These are phyloP conservation scores for Penicillium parvum DNA, from an alignment of 495 filamentous ascomycete species.

Conservation along the genomic window DNA sequence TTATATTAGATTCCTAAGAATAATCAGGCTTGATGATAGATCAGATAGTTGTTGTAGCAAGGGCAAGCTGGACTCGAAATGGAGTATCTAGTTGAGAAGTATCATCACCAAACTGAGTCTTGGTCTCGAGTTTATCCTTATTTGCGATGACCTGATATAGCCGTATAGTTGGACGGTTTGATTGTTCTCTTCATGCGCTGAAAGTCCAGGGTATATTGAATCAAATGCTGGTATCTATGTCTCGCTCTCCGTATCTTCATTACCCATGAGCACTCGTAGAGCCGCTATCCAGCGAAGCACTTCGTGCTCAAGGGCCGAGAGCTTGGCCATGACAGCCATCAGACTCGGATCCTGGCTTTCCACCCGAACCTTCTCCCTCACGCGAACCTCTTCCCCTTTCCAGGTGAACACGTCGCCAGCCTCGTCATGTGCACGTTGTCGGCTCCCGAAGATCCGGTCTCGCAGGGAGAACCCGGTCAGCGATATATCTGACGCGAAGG, in stretches of 20 bases:
- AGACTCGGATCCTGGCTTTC: conserved; percentile 89
- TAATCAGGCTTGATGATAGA: too few species aligned
- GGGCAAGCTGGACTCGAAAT: too few species aligned
- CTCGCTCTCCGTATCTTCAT: conserved; percentile 44
- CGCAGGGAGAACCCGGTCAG: conserved; percentile 55
- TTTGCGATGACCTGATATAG: too few species aligned
- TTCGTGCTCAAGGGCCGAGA: conserved; percentile 74
- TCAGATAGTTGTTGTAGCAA: too few species aligned
- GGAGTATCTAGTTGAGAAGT: too few species aligned
- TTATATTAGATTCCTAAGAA: too few species aligned
- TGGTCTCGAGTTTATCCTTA: too few species aligned
- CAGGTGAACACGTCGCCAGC: conserved; percentile 65
- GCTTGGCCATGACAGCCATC: conserved; percentile 81
- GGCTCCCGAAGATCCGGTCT: conserved; percentile 49
- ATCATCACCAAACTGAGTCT: too few species aligned
- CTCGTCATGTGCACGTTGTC: conserved; percentile 75
- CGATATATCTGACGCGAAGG: conserved; percentile 51
- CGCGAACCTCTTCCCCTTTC: conserved; percentile 68
- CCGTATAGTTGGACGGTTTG: too few species aligned
- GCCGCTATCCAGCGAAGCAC: conserved; percentile 63
- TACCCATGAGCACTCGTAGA: conserved; percentile 77
- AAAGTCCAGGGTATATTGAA: background rate
- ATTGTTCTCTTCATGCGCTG: too few species aligned
- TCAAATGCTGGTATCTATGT: conserved; percentile 6
- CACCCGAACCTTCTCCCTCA: conserved; percentile 84